phyloP scores from a whole-genome alignment of 441 rosid genomes.

The Gossypium gossypioides region DNA sequence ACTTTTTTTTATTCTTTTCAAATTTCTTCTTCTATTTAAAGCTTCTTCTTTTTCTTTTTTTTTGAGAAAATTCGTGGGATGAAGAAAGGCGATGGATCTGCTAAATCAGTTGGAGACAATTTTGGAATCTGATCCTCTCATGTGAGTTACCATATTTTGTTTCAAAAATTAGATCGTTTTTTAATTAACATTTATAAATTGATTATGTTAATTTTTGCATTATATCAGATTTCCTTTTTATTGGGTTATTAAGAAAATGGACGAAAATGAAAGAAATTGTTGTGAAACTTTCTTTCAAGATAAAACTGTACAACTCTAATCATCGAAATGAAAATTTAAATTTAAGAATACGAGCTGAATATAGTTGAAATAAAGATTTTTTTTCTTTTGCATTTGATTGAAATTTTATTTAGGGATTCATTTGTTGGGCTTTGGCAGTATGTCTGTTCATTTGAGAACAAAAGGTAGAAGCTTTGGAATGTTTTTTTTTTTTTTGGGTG shows the following conservation, averaged over 20 bases:
- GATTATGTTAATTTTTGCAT: neutral
- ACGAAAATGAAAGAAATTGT: neutral
- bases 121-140: constrained; percentile 62
- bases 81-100: constrained; percentile 27
- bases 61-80: constrained; percentile 12
- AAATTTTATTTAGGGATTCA: neutral
- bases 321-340: neutral
- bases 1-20: too few species aligned
- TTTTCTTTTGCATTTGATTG: neutral
- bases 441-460: neutral
- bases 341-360: neutral
- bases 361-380: neutral
- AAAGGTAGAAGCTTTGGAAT: neutral
- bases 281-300: neutral
- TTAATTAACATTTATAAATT: neutral
- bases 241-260: neutral
- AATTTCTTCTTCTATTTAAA: neutral
- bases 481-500: too few species aligned
- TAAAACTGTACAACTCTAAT: neutral
- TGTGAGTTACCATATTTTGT: constrained; percentile 35
- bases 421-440: neutral
- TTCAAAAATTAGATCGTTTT: neutral
- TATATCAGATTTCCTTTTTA: neutral
- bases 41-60: neutral
- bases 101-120: constrained; percentile 52